Percentiles rank a stretch among this genome's conserved stretches.
These are phyloP conservation scores for Pyronema omphalodes DNA, from an alignment of 495 filamentous ascomycete genomes.

Conservation along the genomic window DNA sequence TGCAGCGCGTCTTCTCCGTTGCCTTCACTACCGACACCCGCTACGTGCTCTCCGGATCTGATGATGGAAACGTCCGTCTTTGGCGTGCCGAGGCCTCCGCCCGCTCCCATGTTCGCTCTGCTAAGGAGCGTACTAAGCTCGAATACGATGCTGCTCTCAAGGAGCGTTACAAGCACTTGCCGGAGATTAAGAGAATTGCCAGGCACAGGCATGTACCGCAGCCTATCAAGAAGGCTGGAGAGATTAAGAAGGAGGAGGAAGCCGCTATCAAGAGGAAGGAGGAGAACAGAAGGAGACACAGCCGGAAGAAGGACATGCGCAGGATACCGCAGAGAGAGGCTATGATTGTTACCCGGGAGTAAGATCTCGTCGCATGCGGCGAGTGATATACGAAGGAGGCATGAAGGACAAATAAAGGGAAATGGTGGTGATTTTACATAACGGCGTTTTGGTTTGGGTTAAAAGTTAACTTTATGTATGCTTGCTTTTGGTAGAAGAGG, in stretches of 20 bases:
- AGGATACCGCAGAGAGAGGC: slow-evolving; percentile 79
- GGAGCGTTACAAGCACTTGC: slow-evolving; percentile 83
- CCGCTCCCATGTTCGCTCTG: slow-evolving; percentile 67
- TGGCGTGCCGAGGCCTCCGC: slow-evolving; percentile 83
- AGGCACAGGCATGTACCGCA: slow-evolving; percentile 84
- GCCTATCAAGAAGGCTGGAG: slow-evolving; percentile 88
- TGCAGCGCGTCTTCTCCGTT: slow-evolving; percentile 86
- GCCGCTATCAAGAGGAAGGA: slow-evolving; percentile 68
- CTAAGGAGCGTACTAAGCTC: slow-evolving; percentile 63
- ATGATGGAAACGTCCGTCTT: slow-evolving; percentile 85
- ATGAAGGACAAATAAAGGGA: neutral
- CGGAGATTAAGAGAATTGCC: slow-evolving; percentile 77
- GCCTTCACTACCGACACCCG: slow-evolving; percentile 74
- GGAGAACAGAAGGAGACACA: slow-evolving; percentile 88
- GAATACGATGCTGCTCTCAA: slow-evolving; percentile 79
- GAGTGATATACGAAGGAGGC: too few species aligned
- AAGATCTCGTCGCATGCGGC: neutral
- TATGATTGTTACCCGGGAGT: slow-evolving; percentile 42
- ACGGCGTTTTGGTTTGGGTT: too few species aligned
- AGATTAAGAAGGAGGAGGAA: slow-evolving; percentile 89
- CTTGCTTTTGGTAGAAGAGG: too few species aligned
- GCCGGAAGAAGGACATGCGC: slow-evolving; percentile 53
- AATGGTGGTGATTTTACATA: neutral
- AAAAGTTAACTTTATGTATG: too few species aligned
- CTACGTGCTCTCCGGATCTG: slow-evolving; percentile 69